A percentile compares a stretch with the other conserved stretches of the same genome.
Conservation (phyloP, 2,329 filamentous ascomycete species). For the Cylindrodendrum hubeiense region DNA sequence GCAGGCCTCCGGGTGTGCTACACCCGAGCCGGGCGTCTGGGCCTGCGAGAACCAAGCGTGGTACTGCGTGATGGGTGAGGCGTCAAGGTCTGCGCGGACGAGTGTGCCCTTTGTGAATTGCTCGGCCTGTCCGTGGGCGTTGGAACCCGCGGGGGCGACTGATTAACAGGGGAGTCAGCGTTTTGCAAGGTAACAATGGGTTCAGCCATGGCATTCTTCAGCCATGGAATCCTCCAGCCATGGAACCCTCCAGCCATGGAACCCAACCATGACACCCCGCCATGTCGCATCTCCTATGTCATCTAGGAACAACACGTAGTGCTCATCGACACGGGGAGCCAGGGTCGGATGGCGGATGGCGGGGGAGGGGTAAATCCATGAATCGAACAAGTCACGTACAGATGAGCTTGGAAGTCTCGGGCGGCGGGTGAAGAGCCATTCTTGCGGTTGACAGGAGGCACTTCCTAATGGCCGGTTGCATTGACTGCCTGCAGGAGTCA, state of each 20-base stretch:
- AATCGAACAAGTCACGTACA: constrained; percentile 54
- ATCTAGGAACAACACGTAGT: background rate
- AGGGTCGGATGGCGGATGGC: background rate
- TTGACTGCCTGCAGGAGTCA: constrained; percentile 25
- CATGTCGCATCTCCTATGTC: background rate
- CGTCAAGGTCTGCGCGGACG: constrained; percentile 69
- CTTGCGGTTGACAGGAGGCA: constrained; percentile 43
- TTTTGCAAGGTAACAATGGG: background rate
- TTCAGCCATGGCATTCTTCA: background rate
- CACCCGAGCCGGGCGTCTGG: constrained; percentile 60
- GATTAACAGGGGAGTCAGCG: background rate
- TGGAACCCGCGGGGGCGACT: constrained; percentile 74
- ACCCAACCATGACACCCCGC: background rate
- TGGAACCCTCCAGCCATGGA: too few relatives aligned
- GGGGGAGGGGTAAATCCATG: constrained; percentile 15
- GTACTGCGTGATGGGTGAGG: constrained; percentile 85
- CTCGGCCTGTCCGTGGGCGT: constrained; percentile 73
- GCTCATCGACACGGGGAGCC: background rate
- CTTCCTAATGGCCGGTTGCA: constrained; percentile 36
- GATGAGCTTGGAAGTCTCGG: constrained; percentile 60
- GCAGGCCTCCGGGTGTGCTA: constrained; percentile 88
- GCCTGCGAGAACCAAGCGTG: constrained; percentile 88
- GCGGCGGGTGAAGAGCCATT: constrained; percentile 60
- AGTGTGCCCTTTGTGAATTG: constrained; percentile 80
- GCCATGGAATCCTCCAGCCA: too few relatives aligned